Conservation (phyloP, 2,329 filamentous ascomycete genomes). For the Fusarium foetens region DNA sequence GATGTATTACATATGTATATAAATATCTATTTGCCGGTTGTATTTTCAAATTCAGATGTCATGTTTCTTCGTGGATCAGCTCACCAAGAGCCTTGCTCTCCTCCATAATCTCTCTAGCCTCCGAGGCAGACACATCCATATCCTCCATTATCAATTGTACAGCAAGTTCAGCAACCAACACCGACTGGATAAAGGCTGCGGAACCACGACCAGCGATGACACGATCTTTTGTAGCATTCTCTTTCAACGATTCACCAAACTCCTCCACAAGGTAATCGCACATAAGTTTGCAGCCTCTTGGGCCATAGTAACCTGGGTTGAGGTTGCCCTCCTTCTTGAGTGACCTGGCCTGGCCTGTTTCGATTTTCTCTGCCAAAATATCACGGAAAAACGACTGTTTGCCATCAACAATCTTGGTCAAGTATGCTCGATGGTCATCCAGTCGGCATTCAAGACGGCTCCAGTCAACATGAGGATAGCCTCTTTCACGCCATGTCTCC, state of each 20-base stretch:
- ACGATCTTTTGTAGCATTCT: slow-evolving; percentile 70
- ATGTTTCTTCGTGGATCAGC: slow-evolving; percentile 70
- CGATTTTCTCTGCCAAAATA: slow-evolving; percentile 64
- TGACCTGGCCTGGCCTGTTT: slow-evolving; percentile 66
- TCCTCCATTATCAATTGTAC: slow-evolving; percentile 67
- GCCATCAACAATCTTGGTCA: slow-evolving; percentile 71
- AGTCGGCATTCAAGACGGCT: slow-evolving; percentile 67
- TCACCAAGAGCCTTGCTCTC: slow-evolving; percentile 75
- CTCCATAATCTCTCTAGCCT: slow-evolving; percentile 66
- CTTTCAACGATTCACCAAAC: slow-evolving; percentile 69
- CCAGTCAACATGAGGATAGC: slow-evolving; percentile 81
- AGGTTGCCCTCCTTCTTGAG: slow-evolving; percentile 68
- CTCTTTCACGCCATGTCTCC: slow-evolving; percentile 58
- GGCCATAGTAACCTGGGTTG: slow-evolving; percentile 85
- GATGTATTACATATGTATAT: not conserved
- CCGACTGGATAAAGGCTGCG: slow-evolving; percentile 75
- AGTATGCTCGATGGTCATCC: slow-evolving; percentile 60
- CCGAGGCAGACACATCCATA: slow-evolving; percentile 56
- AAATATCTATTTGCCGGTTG: not conserved
- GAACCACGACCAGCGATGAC: slow-evolving; percentile 74
- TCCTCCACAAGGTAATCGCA: slow-evolving; percentile 72
- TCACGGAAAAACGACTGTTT: slow-evolving; percentile 69
- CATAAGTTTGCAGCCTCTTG: slow-evolving; percentile 76
- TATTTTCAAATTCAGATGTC: not conserved
- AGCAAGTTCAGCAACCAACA: slow-evolving; percentile 79